These are phyloP conservation scores for Tetraselmis chui DNA, from an alignment of 139 green algal species.

Conservation along the genomic window DNA sequence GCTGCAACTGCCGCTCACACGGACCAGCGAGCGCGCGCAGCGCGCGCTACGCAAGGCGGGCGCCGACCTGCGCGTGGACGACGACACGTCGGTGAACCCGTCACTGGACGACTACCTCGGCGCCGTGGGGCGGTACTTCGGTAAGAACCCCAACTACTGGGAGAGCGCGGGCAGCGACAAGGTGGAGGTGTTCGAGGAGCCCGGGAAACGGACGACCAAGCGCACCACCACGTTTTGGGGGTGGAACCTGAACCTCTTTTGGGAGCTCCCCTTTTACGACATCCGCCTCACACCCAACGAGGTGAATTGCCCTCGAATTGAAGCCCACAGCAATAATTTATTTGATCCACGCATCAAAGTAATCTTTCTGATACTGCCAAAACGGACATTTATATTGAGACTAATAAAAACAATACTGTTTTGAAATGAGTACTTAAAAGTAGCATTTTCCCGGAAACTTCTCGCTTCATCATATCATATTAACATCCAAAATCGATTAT, in stretches of 20 bases:
- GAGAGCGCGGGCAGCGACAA: neutral
- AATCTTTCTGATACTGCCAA: too few relatives aligned
- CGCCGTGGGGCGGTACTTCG: neutral
- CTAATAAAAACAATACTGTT: too few relatives aligned
- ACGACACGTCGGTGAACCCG: neutral
- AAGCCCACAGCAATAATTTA: too few relatives aligned
- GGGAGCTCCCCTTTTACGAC: constrained; percentile 4
- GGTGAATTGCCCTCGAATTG: too few relatives aligned
- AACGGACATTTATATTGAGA: too few relatives aligned
- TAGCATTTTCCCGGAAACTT: too few relatives aligned
- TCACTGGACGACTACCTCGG: neutral
- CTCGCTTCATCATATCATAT: too few relatives aligned
- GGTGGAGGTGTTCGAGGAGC: constrained; percentile 4
- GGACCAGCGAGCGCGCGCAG: neutral
- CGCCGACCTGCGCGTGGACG: neutral
- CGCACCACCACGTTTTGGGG: neutral
- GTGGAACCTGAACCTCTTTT: neutral
- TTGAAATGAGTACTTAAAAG: too few relatives aligned
- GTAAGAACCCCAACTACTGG: constrained; percentile 3
- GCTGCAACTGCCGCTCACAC: constrained; percentile 1
- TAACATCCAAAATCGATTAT: too few relatives aligned
- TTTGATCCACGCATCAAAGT: too few relatives aligned
- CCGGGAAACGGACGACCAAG: constrained; percentile 1
- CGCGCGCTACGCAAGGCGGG: neutral
- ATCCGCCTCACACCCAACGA: neutral